Conservation (phyloP, 306 rosid species). For the Cajanus cajan region DNA sequence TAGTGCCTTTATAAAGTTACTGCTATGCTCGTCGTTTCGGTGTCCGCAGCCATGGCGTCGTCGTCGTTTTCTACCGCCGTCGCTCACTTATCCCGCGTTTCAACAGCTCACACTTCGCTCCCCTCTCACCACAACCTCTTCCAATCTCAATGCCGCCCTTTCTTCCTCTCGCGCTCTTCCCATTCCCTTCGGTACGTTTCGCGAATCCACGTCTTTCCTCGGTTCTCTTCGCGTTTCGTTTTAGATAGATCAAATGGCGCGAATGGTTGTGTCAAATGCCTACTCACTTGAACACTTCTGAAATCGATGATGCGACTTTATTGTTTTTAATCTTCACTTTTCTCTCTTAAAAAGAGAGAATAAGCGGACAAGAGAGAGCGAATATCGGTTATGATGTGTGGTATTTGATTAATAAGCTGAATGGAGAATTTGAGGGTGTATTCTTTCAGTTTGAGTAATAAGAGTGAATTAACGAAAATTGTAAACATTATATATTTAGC, state of each 20-base stretch:
- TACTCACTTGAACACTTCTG: neutral
- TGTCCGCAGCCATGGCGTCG: slow-evolving; percentile 37
- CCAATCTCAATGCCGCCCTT: slow-evolving; percentile 41
- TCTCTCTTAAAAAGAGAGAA: neutral
- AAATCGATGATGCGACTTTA: neutral
- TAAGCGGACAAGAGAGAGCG: neutral
- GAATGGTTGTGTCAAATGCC: neutral
- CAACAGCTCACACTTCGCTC: neutral
- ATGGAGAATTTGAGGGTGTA: neutral
- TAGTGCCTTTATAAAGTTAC: neutral
- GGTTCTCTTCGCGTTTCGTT: neutral
- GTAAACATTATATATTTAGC: neutral
- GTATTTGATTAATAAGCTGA: neutral
- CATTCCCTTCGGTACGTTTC: slow-evolving; percentile 38
- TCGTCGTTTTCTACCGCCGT: slow-evolving; percentile 39
- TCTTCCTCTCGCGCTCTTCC: slow-evolving; percentile 21
- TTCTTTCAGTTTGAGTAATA: neutral
- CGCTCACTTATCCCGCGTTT: slow-evolving; percentile 34
- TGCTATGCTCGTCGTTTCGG: neutral
- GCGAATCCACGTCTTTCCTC: neutral
- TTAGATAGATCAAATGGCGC: neutral
- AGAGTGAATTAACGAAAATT: neutral
- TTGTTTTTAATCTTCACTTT: neutral
- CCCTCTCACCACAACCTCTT: neutral
- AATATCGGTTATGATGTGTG: neutral